Percentiles rank a stretch among this genome's conserved stretches.
These are phyloP conservation scores for Lepiota venenata DNA, from an alignment of 768 basidiomycete species.

Conservation along the genomic window DNA sequence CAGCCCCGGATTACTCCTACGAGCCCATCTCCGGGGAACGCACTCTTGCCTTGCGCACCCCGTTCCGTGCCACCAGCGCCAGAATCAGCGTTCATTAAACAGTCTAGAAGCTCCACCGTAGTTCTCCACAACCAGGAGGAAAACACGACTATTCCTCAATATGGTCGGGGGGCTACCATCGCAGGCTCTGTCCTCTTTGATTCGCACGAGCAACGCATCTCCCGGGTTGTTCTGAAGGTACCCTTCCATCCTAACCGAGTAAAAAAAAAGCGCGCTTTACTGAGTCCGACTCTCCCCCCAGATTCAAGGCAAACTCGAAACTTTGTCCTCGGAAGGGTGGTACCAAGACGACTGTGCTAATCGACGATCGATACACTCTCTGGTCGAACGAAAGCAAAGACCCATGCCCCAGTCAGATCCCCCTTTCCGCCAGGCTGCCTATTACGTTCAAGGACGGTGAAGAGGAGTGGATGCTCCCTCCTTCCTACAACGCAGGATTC, in stretches of 20 bases:
- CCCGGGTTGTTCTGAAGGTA: conserved; percentile 45
- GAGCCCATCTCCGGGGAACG: conserved; percentile 50
- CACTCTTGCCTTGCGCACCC: conserved; percentile 48
- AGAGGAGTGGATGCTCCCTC: conserved; percentile 39
- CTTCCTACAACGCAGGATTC: conserved; percentile 36
- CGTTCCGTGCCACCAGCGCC: conserved; percentile 22
- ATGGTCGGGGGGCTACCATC: conserved; percentile 39
- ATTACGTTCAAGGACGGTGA: conserved; percentile 36
- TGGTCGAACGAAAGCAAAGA: conserved; percentile 26
- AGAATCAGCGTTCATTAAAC: conserved; percentile 39
- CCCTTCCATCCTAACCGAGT: conserved; percentile 10
- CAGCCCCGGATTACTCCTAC: conserved; percentile 56
- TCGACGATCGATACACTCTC: conserved; percentile 29
- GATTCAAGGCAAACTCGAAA: conserved; percentile 41
- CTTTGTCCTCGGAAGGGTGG: conserved; percentile 35
- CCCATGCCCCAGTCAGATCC: conserved; percentile 28
- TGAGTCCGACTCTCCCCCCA: conserved; percentile 17
- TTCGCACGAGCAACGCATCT: conserved; percentile 29
- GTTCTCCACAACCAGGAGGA: conserved; percentile 46
- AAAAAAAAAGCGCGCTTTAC: background rate
- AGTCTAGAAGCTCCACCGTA: conserved; percentile 35
- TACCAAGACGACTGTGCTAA: conserved; percentile 28
- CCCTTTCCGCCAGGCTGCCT: conserved; percentile 46
- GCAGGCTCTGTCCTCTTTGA: conserved; percentile 42
- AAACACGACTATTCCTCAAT: conserved; percentile 34